Conservation (phyloP, 2,329 filamentous ascomycete genomes). For the Hymenoscyphus albidus region DNA sequence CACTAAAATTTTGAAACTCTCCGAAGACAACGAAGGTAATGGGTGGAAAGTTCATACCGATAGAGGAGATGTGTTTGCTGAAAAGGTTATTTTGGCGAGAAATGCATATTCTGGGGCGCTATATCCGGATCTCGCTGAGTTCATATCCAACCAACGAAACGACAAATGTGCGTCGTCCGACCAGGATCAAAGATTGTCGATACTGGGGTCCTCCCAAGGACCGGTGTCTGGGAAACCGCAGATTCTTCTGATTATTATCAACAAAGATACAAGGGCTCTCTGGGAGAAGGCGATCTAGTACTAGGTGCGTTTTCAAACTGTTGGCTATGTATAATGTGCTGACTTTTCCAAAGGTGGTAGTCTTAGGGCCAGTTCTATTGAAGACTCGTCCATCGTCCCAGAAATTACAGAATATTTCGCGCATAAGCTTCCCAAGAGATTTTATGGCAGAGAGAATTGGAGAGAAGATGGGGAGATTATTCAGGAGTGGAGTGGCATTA, state of each 20-base stretch:
- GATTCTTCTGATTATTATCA: slow-evolving; percentile 34
- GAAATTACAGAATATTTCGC: slow-evolving; percentile 21
- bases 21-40: slow-evolving; percentile 21
- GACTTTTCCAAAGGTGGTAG: slow-evolving; percentile 14
- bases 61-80: slow-evolving; percentile 40
- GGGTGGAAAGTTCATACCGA: slow-evolving; percentile 39
- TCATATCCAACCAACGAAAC: slow-evolving; percentile 47
- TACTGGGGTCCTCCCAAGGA: slow-evolving; percentile 27
- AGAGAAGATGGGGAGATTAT: slow-evolving; percentile 44
- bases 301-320: slow-evolving; percentile 10
- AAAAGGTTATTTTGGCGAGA: slow-evolving; percentile 47
- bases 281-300: slow-evolving; percentile 32
- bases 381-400: slow-evolving; percentile 29
- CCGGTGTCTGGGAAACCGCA: slow-evolving; percentile 24
- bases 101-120: slow-evolving; percentile 49
- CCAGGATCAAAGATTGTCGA: slow-evolving; percentile 29
- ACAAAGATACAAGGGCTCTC: slow-evolving; percentile 13
- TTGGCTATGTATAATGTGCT: background rate
- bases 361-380: slow-evolving; percentile 12
- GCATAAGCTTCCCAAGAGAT: slow-evolving; percentile 27
- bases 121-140: slow-evolving; percentile 38
- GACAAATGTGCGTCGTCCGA: slow-evolving; percentile 44
- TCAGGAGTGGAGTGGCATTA: slow-evolving; percentile 51
- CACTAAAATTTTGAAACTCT: slow-evolving; percentile 22
- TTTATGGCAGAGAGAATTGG: slow-evolving; percentile 41